Conservation (phyloP, 371 early-diverging fungal species). For the Blastocladiella emersonii region DNA sequence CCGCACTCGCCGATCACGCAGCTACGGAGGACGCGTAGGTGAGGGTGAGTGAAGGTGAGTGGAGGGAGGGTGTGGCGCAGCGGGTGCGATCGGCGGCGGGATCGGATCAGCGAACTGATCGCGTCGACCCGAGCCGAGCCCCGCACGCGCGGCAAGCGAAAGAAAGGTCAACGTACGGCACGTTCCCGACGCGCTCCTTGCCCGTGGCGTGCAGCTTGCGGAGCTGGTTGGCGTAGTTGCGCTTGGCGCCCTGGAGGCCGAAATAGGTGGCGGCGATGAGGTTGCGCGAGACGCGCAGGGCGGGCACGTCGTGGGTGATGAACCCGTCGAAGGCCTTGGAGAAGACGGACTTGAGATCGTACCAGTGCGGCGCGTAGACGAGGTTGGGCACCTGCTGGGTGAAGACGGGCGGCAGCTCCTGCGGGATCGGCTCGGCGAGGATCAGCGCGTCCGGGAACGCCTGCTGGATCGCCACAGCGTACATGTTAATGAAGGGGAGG, state of each 20-base stretch:
- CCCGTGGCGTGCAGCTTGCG: slow-evolving; percentile 47
- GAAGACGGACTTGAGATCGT: slow-evolving; percentile 58
- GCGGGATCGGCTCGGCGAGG: slow-evolving; percentile 63
- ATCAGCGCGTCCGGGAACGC: slow-evolving; percentile 37
- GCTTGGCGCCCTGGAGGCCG: slow-evolving; percentile 56
- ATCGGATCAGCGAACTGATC: no score
- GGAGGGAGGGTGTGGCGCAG: no score
- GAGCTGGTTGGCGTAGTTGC: slow-evolving; percentile 61
- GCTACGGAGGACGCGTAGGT: background rate
- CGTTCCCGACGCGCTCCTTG: slow-evolving; percentile 40
- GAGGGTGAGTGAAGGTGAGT: background rate
- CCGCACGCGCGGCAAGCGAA: background rate
- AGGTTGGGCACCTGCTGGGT: slow-evolving; percentile 30
- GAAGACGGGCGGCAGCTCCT: slow-evolving; percentile 54
- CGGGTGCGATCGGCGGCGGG: no score
- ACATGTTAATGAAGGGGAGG: slow-evolving; percentile 46
- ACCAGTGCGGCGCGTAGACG: slow-evolving; percentile 73
- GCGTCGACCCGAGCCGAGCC: no score
- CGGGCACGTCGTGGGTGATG: slow-evolving; percentile 63
- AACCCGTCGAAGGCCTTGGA: slow-evolving; percentile 55
- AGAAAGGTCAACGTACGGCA: slow-evolving; percentile 28
- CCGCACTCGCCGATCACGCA: slow-evolving; percentile 63
- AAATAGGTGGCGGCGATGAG: slow-evolving; percentile 60
- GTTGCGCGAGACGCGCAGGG: slow-evolving; percentile 44
- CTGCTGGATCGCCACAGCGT: slow-evolving; percentile 40